Percentiles rank a stretch among this genome's conserved stretches.
These are phyloP conservation scores for Eucalyptus curtisii DNA, from an alignment of 345 rosid species.

Conservation along the genomic window DNA sequence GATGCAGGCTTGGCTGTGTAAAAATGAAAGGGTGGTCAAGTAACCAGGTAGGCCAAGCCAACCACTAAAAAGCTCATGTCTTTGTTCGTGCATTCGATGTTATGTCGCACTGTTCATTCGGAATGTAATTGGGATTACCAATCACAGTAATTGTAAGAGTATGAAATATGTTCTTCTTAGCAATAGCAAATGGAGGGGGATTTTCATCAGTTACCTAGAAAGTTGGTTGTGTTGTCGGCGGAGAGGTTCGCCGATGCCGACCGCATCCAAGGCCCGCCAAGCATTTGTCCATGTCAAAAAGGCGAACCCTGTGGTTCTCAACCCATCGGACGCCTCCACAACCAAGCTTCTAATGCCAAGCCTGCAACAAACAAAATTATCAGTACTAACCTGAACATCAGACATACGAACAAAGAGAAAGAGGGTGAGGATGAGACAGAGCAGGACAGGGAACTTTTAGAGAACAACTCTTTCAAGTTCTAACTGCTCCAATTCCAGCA, in stretches of 20 bases:
- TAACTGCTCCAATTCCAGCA: too few relatives aligned
- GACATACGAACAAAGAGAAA: neutral
- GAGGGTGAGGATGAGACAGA: neutral
- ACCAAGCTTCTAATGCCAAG: slow-evolving; percentile 58
- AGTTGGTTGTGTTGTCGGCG: neutral
- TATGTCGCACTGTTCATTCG: neutral
- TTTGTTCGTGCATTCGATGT: neutral
- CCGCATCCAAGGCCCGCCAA: slow-evolving; percentile 4
- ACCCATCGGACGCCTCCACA: slow-evolving; percentile 45
- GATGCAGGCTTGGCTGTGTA: neutral
- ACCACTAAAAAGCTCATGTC: neutral
- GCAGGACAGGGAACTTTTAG: neutral
- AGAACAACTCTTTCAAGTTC: neutral
- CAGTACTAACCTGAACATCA: too few relatives aligned
- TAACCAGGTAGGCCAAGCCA: neutral
- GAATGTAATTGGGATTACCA: too few relatives aligned
- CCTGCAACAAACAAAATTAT: neutral
- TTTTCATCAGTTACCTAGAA: slow-evolving; percentile 4
- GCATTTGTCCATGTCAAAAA: slow-evolving; percentile 41
- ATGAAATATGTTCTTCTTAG: neutral
- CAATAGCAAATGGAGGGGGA: neutral
- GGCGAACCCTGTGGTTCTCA: slow-evolving; percentile 52
- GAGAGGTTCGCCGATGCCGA: neutral
- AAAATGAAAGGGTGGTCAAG: too few relatives aligned
- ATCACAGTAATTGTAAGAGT: neutral